Conservation (phyloP, 306 rosid species). For the Ochetophila trinervis region DNA sequence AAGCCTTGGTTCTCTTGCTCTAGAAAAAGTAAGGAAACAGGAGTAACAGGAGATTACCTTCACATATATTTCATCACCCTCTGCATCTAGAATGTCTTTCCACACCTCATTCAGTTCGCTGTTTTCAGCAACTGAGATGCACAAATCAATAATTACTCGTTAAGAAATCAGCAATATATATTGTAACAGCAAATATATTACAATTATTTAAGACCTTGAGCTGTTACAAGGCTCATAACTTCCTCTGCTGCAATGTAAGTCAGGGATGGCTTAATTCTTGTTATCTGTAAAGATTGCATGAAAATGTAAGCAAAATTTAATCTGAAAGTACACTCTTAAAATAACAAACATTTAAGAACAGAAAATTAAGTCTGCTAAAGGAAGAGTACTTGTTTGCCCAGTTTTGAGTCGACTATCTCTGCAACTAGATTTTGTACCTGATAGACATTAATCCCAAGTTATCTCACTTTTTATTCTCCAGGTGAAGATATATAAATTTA, state of each 20-base stretch:
- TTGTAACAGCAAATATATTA: slow-evolving; percentile 9
- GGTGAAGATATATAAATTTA: not conserved
- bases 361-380: slow-evolving; percentile 9
- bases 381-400: slow-evolving; percentile 85
- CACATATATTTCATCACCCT: slow-evolving; percentile 94
- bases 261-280: slow-evolving; percentile 77
- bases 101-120: slow-evolving; percentile 86
- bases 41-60: slow-evolving; percentile 51
- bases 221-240: slow-evolving; percentile 96
- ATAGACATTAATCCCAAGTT: slow-evolving; percentile 24
- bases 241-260: slow-evolving; percentile 87
- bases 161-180: slow-evolving; percentile 1
- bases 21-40: not conserved
- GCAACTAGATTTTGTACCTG: slow-evolving; percentile 93
- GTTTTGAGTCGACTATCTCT: slow-evolving; percentile 78
- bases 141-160: slow-evolving; percentile 20
- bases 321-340: not conserved
- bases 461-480: slow-evolving; percentile 13
- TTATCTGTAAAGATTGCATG: slow-evolving; percentile 47
- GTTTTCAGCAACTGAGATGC: slow-evolving; percentile 71
- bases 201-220: slow-evolving; percentile 65
- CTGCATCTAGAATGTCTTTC: slow-evolving; percentile 87
- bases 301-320: not conserved
- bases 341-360: not conserved
- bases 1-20: not conserved